Conservation (phyloP, 345 rosid species). For the Eucalyptus sp. region DNA sequence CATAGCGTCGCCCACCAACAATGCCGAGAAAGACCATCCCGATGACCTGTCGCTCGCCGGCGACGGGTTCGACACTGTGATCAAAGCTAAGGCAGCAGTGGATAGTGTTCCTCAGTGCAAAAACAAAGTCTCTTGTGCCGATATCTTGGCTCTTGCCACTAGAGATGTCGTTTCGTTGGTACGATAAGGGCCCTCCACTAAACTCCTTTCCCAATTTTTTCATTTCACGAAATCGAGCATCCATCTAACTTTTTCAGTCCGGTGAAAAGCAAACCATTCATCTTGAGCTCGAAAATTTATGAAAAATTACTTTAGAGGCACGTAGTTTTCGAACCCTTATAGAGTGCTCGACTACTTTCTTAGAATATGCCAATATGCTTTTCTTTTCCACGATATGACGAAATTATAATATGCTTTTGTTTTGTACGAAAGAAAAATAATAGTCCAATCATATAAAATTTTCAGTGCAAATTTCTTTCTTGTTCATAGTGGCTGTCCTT, state of each 20-base stretch:
- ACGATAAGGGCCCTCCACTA: not conserved
- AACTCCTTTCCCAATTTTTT: not conserved
- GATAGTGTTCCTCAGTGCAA: conserved; percentile 60
- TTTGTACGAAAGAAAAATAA: not conserved
- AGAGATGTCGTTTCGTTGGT: conserved; percentile 71
- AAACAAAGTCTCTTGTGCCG: conserved; percentile 93
- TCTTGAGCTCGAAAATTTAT: not conserved
- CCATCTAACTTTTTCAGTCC: not conserved
- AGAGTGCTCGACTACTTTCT: not conserved
- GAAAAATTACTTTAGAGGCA: not conserved
- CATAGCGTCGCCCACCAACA: conserved; percentile 9
- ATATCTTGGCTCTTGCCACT: conserved; percentile 79
- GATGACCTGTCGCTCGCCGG: conserved; percentile 55
- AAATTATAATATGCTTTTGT: not conserved
- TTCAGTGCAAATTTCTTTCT: not conserved
- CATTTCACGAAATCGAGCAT: not conserved
- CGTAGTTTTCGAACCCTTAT: not conserved
- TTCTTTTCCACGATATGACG: not conserved
- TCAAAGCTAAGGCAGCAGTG: conserved; percentile 76
- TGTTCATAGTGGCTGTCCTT: not conserved
- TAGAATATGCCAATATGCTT: not conserved
- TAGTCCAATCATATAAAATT: not conserved
- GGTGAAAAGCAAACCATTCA: not conserved
- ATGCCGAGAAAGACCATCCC: conserved; percentile 46
- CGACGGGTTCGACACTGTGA: conserved; percentile 81